These are phyloP conservation scores for Kodamaea nitidulidarum DNA, from an alignment of 805 yeast genomes.

Conservation along the genomic window DNA sequence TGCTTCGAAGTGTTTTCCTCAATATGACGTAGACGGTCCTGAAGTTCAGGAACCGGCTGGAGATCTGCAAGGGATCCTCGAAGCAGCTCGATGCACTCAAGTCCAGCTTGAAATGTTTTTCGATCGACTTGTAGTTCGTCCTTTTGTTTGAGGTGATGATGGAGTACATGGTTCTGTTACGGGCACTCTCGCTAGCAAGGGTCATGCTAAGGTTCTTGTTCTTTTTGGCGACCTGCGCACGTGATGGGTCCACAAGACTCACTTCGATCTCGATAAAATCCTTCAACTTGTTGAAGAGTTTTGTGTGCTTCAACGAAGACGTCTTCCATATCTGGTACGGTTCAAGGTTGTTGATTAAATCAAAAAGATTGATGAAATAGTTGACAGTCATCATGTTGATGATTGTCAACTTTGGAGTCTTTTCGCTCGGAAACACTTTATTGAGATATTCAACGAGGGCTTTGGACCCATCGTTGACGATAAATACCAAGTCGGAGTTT, in stretches of 20 bases:
- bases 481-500: slow-evolving; percentile 27
- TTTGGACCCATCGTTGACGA: slow-evolving; percentile 38
- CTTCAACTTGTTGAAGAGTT: slow-evolving; percentile 22
- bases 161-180: slow-evolving; percentile 18
- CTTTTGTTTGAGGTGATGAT: slow-evolving; percentile 19
- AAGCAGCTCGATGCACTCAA: slow-evolving; percentile 22
- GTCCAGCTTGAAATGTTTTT: slow-evolving; percentile 26
- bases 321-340: slow-evolving; percentile 42
- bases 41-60: slow-evolving; percentile 22
- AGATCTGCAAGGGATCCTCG: slow-evolving; percentile 29
- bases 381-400: slow-evolving; percentile 38
- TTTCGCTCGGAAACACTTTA: slow-evolving; percentile 12
- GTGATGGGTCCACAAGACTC: slow-evolving; percentile 5
- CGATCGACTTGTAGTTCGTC: slow-evolving; percentile 27
- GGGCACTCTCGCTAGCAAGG: slow-evolving; percentile 5
- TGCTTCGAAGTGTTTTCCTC: slow-evolving; percentile 5
- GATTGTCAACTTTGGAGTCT: slow-evolving; percentile 28
- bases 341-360: slow-evolving; percentile 26
- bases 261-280: slow-evolving; percentile 27
- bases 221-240: slow-evolving; percentile 6
- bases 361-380: slow-evolving; percentile 37
- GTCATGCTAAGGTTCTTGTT: slow-evolving; percentile 10
- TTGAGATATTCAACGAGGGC: slow-evolving; percentile 24
- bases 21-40: slow-evolving; percentile 15
- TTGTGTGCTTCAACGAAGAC: slow-evolving; percentile 25